Percentiles rank a stretch among this genome's conserved stretches.
Evolutionary conservation across 2,329 filamentous ascomycete genomes (phyloP).

Genomic region (Sarocladium brachiariae): DNA sequence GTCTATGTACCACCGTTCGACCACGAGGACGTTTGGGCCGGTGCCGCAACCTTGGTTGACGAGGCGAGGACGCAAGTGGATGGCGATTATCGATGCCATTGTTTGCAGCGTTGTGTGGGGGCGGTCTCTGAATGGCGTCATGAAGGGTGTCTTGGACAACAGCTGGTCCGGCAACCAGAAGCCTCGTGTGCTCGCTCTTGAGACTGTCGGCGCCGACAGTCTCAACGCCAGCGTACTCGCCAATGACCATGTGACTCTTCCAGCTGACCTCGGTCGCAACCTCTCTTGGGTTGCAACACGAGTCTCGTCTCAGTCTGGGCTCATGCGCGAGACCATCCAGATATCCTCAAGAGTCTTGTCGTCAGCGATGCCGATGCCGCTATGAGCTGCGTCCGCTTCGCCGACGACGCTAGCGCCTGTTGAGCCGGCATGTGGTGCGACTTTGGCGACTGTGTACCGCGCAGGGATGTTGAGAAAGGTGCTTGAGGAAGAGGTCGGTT

Average conservation of each 20-base stretch:
- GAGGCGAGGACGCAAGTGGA: conserved; percentile 37
- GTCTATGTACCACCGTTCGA: conserved; percentile 68
- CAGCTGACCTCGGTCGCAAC: conserved; percentile 69
- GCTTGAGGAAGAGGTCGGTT: conserved; percentile 34
- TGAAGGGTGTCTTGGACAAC: conserved; percentile 55
- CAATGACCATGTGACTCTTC: conserved; percentile 53
- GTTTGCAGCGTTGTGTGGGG: conserved; percentile 76
- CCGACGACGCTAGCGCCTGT: conserved; percentile 78
- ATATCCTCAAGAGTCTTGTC: conserved; percentile 27
- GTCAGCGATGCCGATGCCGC: conserved; percentile 61
- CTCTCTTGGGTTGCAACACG: conserved; percentile 63
- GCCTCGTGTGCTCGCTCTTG: conserved; percentile 60
- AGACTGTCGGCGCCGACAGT: conserved; percentile 68
- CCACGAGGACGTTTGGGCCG: conserved; percentile 60
- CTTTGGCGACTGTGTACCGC: conserved; percentile 62
- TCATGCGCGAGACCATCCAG: conserved; percentile 43
- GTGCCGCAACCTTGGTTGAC: conserved; percentile 52
- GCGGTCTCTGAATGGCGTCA: conserved; percentile 73
- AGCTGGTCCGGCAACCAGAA: conserved; percentile 22
- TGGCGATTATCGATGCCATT: conserved; percentile 55
- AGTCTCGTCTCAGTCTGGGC: conserved; percentile 63
- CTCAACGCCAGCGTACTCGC: conserved; percentile 55
- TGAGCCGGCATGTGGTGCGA: conserved; percentile 79
- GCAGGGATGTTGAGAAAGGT: conserved; percentile 51
- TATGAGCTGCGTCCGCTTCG: conserved; percentile 66